Base-by-base conservation (phyloP, 2,329 filamentous ascomycete genomes). In the Dactylellina sp. region DNA sequence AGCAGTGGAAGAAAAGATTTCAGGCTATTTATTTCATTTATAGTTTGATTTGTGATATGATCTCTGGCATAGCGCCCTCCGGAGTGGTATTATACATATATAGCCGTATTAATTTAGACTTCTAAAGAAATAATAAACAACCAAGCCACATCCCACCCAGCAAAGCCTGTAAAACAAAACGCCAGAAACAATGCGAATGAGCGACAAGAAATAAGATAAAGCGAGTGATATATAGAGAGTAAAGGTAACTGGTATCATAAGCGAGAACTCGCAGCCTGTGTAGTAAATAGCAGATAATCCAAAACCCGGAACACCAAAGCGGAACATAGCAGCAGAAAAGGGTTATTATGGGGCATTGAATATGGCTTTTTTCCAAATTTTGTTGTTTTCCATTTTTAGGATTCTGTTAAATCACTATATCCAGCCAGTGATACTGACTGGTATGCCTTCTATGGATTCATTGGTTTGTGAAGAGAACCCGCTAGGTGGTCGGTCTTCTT, bases 281-380 rank as follows among this genome's bases (percentile, higher is more conserved):
- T 39, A 28, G 46, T 60, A 68, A 53, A 52, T 35, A 47, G 52
- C 24, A 53, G 1, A 3, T 7, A 61, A 56, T 55, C 39, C 39
- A 53, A 49, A 49, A 71, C 49, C 20, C 64, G 24, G 56, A 63
- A 62, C 65, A 62, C 65, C 65, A 32, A 28, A 47, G 28, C 22
- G 32, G 24, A 68, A 57, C 24, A 53, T 25, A 6, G n/a, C n/a
- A n/a, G n/a, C 16, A 60, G 18, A 46, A 37, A 70, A 32, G 59
- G n/a, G n/a, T n/a, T n/a, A n/a, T n/a, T n/a, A n/a, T n/a, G n/a
- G n/a, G n/a, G n/a, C n/a, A n/a, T n/a, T n/a, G n/a, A n/a, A n/a
- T n/a, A n/a, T n/a, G n/a, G n/a, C n/a, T n/a, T n/a, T n/a, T n/a
- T n/a, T n/a, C n/a, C n/a, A n/a, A n/a, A n/a, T 18, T 44, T 39